These are phyloP conservation scores for Musa schizocarpa DNA, from an alignment of 176 grass and related monocot genomes.

Conservation along the genomic window DNA sequence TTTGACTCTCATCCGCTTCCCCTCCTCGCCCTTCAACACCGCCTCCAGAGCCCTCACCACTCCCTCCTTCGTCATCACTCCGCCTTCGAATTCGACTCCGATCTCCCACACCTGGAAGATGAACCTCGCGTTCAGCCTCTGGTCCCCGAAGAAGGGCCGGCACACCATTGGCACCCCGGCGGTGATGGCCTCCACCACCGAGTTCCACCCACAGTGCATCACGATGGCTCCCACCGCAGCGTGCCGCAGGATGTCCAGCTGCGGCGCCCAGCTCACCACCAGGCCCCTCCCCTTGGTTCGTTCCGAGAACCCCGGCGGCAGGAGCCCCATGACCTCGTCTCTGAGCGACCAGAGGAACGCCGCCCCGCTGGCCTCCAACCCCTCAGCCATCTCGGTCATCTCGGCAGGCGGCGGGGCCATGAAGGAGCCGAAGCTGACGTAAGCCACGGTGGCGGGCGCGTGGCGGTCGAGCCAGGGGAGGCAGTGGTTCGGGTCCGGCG, in stretches of 20 bases:
- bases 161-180: slow-evolving; percentile 8
- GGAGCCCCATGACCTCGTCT: neutral
- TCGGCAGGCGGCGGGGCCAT: neutral
- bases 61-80: neutral
- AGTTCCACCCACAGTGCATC: slow-evolving; percentile 18
- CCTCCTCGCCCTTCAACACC: slow-evolving; percentile 7
- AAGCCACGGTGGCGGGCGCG: slow-evolving; percentile 24
- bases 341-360: slow-evolving; percentile 7
- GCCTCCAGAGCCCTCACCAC: neutral
- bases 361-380: neutral
- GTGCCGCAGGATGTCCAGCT: slow-evolving; percentile 34
- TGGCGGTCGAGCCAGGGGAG: slow-evolving; percentile 30
- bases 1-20: slow-evolving; percentile 18
- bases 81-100: slow-evolving; percentile 9
- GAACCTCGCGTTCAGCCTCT: neutral
- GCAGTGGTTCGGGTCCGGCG: neutral
- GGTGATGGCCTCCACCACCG: slow-evolving; percentile 5
- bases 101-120: neutral
- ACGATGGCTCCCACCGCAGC: slow-evolving; percentile 16
- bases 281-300: slow-evolving; percentile 18
- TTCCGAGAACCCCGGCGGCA: slow-evolving; percentile 32
- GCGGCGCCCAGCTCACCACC: slow-evolving; percentile 33
- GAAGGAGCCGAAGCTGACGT: slow-evolving; percentile 18
- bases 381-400: neutral
- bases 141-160: slow-evolving; percentile 10